Conservation (phyloP, 2,329 filamentous ascomycete species). For the Hypoxylon sp. region DNA sequence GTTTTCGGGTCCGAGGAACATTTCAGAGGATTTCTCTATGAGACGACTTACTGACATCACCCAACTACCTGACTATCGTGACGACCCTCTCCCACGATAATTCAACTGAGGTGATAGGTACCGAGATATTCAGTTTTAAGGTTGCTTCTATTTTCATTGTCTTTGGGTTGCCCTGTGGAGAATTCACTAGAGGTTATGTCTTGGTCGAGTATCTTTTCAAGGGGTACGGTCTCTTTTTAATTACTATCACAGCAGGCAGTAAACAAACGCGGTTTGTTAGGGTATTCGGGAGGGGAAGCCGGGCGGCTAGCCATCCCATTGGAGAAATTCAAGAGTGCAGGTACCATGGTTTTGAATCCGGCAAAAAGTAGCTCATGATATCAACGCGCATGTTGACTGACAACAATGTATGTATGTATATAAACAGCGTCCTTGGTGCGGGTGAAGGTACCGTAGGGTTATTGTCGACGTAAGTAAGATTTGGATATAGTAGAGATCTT, state of each 20-base stretch:
- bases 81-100: background rate
- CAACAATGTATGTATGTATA: slow-evolving; percentile 15
- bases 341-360: slow-evolving; percentile 34
- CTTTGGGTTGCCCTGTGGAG: background rate
- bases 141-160: slow-evolving; percentile 6
- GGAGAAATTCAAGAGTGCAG: slow-evolving; percentile 28
- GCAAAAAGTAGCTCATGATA: slow-evolving; percentile 34
- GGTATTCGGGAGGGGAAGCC: slow-evolving; percentile 35
- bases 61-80: background rate
- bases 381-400: slow-evolving; percentile 27
- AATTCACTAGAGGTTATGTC: slow-evolving; percentile 3
- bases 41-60: background rate
- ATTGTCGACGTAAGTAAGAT: background rate
- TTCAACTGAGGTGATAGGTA: background rate
- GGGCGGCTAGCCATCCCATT: slow-evolving; percentile 38
- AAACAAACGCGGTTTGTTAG: slow-evolving; percentile 31
- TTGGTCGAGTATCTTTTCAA: slow-evolving; percentile 4
- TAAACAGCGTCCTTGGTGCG: background rate
- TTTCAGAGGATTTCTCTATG: background rate
- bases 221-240: slow-evolving; percentile 12
- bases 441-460: slow-evolving; percentile 12
- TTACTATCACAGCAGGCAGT: slow-evolving; percentile 9
- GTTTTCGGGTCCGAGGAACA: background rate
- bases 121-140: background rate
- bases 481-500: slow-evolving; percentile 24